Evolutionary conservation across 1,284 basidiomycete species (phyloP).

Genomic region (Malassezia slooffiae): DNA sequence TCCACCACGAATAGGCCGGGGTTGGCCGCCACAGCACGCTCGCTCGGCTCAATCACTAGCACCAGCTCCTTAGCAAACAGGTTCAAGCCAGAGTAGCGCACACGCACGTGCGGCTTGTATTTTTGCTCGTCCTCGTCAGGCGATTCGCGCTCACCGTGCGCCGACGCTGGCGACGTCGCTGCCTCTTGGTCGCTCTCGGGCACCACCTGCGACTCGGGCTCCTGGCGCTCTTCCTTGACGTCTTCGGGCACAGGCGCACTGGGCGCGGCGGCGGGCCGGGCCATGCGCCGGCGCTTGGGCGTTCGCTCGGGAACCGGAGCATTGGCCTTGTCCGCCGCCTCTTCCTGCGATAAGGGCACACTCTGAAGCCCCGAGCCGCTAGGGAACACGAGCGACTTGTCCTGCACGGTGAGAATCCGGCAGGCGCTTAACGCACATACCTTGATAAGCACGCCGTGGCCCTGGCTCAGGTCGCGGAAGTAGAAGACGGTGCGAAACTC

Average conservation of each 20-base stretch:
- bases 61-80: constrained; percentile 10
- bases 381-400: too few relatives aligned
- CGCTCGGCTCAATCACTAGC: constrained; percentile 12
- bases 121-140: neutral
- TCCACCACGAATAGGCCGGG: constrained; percentile 8
- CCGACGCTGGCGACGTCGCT: neutral
- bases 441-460: constrained; percentile 47
- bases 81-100: constrained; percentile 5
- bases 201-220: neutral
- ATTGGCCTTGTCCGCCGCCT: too few relatives aligned
- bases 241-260: neutral
- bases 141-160: neutral
- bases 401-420: too few relatives aligned
- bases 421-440: too few relatives aligned
- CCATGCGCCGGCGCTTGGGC: too few relatives aligned
- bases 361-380: too few relatives aligned
- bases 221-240: constrained; percentile 1
- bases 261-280: too few relatives aligned
- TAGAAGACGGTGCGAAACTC: constrained; percentile 47
- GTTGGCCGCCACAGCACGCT: neutral
- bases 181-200: constrained; percentile 2
- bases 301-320: too few relatives aligned
- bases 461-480: constrained; percentile 41
- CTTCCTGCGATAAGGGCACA: too few relatives aligned
- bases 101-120: constrained; percentile 8